phyloP scores from a whole-genome alignment of 306 rosid species.

The Glycine soja region DNA sequence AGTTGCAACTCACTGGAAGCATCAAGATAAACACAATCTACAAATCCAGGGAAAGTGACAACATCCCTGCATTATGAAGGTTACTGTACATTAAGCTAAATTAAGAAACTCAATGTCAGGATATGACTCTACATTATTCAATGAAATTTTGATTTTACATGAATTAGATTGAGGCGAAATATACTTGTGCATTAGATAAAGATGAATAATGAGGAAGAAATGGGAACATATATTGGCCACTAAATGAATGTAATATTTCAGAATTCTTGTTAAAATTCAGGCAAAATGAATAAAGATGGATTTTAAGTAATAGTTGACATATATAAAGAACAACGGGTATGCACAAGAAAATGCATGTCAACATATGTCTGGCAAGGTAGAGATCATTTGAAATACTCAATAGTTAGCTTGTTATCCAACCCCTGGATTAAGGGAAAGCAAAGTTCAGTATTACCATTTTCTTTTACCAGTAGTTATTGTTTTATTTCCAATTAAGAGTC shows the following conservation, averaged over 20 bases:
- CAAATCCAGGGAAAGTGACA: conserved; percentile 93
- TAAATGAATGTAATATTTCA: conserved; percentile 34
- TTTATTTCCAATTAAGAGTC: conserved; percentile 16
- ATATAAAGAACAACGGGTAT: background rate
- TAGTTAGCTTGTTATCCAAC: conserved; percentile 34
- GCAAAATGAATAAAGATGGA: conserved; percentile 9
- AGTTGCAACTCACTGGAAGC: conserved; percentile 75
- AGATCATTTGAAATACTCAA: conserved; percentile 15
- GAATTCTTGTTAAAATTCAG: conserved; percentile 19
- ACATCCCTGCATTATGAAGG: conserved; percentile 66
- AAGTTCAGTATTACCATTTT: conserved; percentile 19
- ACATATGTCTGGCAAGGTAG: background rate
- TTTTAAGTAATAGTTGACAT: conserved; percentile 18
- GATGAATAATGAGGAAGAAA: conserved; percentile 19
- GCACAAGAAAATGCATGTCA: conserved; percentile 25
- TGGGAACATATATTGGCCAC: conserved; percentile 9
- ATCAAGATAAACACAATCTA: conserved; percentile 83
- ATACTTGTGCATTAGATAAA: conserved; percentile 17
- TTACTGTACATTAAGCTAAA: conserved; percentile 37
- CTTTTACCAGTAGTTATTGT: conserved; percentile 16
- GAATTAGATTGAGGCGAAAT: conserved; percentile 30
- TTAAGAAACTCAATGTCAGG: conserved; percentile 25
- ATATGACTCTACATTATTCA: conserved; percentile 26
- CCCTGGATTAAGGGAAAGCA: conserved; percentile 38
- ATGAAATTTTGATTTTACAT: conserved; percentile 32